Evolutionary conservation across 305 asterid genomes (phyloP).

Genomic region (Lippia alba): DNA sequence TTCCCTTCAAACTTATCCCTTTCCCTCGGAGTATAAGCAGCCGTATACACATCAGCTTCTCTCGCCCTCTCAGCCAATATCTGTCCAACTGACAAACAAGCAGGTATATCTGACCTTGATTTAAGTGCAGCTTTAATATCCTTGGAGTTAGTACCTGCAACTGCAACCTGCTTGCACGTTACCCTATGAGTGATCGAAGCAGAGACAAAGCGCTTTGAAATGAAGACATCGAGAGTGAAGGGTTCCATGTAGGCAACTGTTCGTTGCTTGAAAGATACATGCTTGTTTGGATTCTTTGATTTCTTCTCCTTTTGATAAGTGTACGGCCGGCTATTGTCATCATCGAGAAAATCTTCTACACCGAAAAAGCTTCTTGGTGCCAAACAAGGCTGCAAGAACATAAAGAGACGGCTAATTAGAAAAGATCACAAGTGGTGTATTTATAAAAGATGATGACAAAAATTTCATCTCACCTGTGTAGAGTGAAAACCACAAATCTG

Average conservation of each 20-base stretch:
- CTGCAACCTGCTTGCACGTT: constrained; percentile 95
- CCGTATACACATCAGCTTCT: constrained; percentile 93
- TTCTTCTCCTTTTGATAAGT: constrained; percentile 82
- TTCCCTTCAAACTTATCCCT: constrained; percentile 96
- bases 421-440: too few relatives aligned
- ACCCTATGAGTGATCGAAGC: constrained; percentile 95
- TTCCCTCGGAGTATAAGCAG: constrained; percentile 87
- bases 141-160: constrained; percentile 94
- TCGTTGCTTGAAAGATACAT: constrained; percentile 84
- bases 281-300: constrained; percentile 80
- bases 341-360: constrained; percentile 90
- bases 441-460: neutral
- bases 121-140: constrained; percentile 86
- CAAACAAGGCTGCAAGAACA: constrained; percentile 53
- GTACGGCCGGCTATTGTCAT: constrained; percentile 89
- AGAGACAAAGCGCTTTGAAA: constrained; percentile 86
- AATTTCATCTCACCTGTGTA: constrained; percentile 48
- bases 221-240: constrained; percentile 83
- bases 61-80: constrained; percentile 84
- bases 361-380: constrained; percentile 96
- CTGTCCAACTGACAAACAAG: constrained; percentile 78
- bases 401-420: neutral
- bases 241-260: constrained; percentile 92
- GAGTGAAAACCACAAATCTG: constrained; percentile 53
- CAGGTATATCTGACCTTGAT: constrained; percentile 91